Evolutionary conservation across 495 filamentous ascomycete species (phyloP).

Genomic region (Chaetomidium leptoderma): DNA sequence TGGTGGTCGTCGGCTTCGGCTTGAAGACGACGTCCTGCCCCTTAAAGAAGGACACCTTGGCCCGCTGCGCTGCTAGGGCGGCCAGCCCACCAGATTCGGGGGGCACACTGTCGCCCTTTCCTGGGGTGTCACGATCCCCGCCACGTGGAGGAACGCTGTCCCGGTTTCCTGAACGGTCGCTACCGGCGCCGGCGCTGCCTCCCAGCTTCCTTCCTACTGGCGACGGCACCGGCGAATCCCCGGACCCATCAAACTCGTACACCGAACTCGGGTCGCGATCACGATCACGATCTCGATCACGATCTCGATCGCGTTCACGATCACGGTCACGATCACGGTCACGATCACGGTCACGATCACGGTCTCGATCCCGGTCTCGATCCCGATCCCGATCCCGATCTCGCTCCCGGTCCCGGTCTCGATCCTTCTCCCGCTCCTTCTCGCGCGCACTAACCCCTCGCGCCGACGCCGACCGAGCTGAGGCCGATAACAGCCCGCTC

Average conservation of each 20-base stretch:
- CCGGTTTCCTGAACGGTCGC: conserved; percentile 33
- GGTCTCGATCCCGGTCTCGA: no score
- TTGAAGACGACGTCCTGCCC: conserved; percentile 84
- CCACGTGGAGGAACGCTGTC: conserved; percentile 45
- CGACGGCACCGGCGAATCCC: conserved; percentile 67
- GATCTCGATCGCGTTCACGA: conserved; percentile 26
- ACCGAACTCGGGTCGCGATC: conserved; percentile 43
- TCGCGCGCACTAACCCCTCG: conserved; percentile 29
- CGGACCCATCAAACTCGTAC: conserved; percentile 65
- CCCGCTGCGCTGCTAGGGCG: conserved; percentile 33
- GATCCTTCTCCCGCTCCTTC: conserved; percentile 26
- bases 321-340: conserved; percentile 29
- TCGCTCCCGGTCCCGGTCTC: conserved; percentile 24
- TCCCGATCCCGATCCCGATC: no score
- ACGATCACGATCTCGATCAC: conserved; percentile 25
- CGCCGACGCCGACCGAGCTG: conserved; percentile 28
- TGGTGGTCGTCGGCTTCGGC: conserved; percentile 63
- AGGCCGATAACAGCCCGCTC: conserved; percentile 22
- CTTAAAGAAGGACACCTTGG: conserved; percentile 55
- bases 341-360: conserved; percentile 29
- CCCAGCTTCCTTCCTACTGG: conserved; percentile 48
- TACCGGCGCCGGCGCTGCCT: conserved; percentile 54
- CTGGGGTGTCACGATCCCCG: conserved; percentile 42
- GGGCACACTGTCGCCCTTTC: conserved; percentile 43
- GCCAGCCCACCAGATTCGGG: conserved; percentile 35